Evolutionary conservation across 306 rosid species (phyloP).

Genomic region (Purshia tridentata): DNA sequence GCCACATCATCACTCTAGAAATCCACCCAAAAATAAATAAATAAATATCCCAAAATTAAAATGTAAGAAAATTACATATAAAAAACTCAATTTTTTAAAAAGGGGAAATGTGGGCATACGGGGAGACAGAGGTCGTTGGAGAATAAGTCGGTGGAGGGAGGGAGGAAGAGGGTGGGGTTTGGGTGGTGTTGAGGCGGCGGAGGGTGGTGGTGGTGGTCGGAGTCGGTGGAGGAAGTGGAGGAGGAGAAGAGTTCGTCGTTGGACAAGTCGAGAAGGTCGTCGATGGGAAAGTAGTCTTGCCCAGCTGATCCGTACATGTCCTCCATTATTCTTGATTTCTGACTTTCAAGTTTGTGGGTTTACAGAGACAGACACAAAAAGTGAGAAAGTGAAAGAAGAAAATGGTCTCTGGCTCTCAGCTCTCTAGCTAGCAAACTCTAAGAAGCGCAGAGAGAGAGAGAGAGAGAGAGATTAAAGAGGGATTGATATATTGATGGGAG

Average conservation of each 20-base stretch:
- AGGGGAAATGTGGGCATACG: constrained; percentile 12
- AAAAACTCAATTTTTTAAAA: neutral
- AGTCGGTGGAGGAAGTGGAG: constrained; percentile 18
- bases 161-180: neutral
- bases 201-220: neutral
- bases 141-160: constrained; percentile 25
- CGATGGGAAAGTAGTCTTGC: constrained; percentile 30
- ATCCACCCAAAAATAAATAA: neutral
- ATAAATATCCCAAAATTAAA: neutral
- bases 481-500: constrained; percentile 15
- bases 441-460: constrained; percentile 11
- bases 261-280: constrained; percentile 44
- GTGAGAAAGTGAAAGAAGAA: neutral
- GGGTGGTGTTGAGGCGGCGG: neutral
- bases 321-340: neutral
- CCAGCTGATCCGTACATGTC: constrained; percentile 32
- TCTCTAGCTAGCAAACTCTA: constrained; percentile 8
- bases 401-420: neutral
- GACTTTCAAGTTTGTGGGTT: neutral
- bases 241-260: constrained; percentile 28
- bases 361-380: neutral
- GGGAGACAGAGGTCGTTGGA: constrained; percentile 40
- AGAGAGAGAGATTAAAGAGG: neutral
- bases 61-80: too few species aligned
- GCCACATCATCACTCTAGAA: constrained; percentile 39